Evolutionary conservation across 176 grass and related monocot genomes (phyloP).

Genomic region (Ensete glaucum): DNA sequence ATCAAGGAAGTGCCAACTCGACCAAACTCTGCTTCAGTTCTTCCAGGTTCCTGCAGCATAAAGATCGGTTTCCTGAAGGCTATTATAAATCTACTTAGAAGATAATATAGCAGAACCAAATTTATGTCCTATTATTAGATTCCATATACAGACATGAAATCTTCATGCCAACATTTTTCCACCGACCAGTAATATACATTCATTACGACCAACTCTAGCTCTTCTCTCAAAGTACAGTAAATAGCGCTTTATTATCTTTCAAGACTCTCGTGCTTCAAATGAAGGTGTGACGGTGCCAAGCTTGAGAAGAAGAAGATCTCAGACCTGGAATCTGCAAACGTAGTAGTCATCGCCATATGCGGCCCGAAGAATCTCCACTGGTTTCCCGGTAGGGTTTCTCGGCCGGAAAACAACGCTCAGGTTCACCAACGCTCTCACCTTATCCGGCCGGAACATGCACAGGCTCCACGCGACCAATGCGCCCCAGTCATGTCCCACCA

Average conservation of each 20-base stretch:
- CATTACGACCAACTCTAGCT: too few species aligned
- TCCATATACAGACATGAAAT: too few species aligned
- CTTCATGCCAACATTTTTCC: too few species aligned
- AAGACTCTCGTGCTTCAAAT: too few species aligned
- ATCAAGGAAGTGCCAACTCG: conserved; percentile 14
- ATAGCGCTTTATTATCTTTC: too few species aligned
- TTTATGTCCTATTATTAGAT: too few species aligned
- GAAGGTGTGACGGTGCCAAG: too few species aligned
- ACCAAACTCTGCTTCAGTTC: conserved; percentile 29
- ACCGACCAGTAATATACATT: too few species aligned
- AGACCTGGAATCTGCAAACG: not conserved
- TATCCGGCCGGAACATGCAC: conserved; percentile 15
- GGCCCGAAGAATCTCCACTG: not conserved
- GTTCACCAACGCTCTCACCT: conserved; percentile 16
- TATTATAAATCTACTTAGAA: too few species aligned
- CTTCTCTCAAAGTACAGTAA: too few species aligned
- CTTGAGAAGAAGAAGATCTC: not conserved
- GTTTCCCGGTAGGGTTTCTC: not conserved
- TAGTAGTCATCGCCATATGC: conserved; percentile 13
- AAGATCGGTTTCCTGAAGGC: too few species aligned
- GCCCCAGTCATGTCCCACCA: conserved; percentile 19
- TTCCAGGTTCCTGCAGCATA: conserved; percentile 30
- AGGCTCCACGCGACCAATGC: conserved; percentile 2
- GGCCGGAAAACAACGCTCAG: conserved; percentile 11
- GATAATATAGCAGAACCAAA: too few species aligned